Evolutionary conservation across 768 basidiomycete species (phyloP), one percentile per base, ranked within the genome.

Genomic region (Lanmaoa pseudosensibilis): DNA sequence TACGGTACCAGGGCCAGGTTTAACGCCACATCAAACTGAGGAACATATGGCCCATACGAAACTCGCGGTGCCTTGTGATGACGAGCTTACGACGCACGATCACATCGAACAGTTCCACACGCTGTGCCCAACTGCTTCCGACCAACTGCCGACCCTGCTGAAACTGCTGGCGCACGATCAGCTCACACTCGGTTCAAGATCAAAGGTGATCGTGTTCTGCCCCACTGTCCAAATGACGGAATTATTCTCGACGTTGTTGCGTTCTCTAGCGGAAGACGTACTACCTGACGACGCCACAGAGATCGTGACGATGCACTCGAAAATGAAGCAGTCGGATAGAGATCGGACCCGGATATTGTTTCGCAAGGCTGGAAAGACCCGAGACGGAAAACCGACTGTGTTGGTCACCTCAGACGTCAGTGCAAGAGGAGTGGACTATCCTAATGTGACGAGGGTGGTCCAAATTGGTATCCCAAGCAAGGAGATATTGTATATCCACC

Each of bases 151-250:
- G 0, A 90, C 96, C 65, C 64, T 94, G 43, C 62, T 95, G 39
- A 83, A 87, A 44, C 78, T 97, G 18, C 75, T 99, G 58, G 87
- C 86, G 0, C 90, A 96, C 62, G 97, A 98, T 69, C 94, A 96
- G 67, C 80, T 98, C 34, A 63, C 67, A 18, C 83, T 89, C 66
- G 80, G 85, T 1, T 77, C 79, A 10, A 71, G 73, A 43, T 87
- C 88, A 37, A 98, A 95, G 71, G 73, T 83, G 50, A 83, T 98
- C 62, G 67, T 98, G 23, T 97, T 97, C 79, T 73, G 92, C 25
- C 83, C 86, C 34, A 96, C 95, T 0, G 90, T 90, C 13, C 94
- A 90, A 66, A 79, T 87, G 79, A 91, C 92, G 2, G 84, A 88
- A 71, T 78, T 98, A 16, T 88, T 85, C 70, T 72, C 85, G 10